Percentiles rank a stretch among this genome's conserved stretches.
phyloP scores from a whole-genome alignment of 83 land plant genomes.

The Thuja plicata region DNA sequence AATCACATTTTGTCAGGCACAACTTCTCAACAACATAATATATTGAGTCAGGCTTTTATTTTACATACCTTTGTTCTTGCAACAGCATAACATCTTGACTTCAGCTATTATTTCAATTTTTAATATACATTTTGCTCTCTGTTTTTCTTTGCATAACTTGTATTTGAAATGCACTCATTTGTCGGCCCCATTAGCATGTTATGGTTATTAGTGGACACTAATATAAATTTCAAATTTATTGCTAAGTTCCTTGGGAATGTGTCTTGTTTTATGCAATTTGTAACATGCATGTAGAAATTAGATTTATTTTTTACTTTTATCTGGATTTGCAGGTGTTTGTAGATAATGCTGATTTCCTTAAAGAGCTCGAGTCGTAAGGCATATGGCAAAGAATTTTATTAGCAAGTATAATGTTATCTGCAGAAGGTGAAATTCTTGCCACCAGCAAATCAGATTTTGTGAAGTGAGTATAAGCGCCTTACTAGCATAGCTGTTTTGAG shows the following conservation, averaged over 20 bases:
- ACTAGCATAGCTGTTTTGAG: conserved; percentile 12
- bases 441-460: background rate
- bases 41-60: no score
- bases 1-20: no score
- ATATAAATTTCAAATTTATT: background rate
- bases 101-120: no score
- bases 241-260: background rate
- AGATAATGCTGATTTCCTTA: conserved; percentile 63
- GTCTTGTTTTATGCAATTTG: background rate
- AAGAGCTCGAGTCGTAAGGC: conserved; percentile 52
- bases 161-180: no score
- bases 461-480: conserved; percentile 6
- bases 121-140: no score
- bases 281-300: background rate
- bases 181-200: no score
- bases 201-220: no score
- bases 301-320: background rate
- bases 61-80: no score
- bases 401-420: background rate
- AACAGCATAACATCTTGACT: no score
- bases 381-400: conserved; percentile 12
- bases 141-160: no score
- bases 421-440: background rate
- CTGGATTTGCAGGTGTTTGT: conserved; percentile 63
- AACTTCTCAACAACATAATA: no score